Percentiles rank a stretch among this genome's conserved stretches.
These are phyloP conservation scores for Monilinia fructigena DNA, from an alignment of 2,329 filamentous ascomycete species.

Conservation along the genomic window DNA sequence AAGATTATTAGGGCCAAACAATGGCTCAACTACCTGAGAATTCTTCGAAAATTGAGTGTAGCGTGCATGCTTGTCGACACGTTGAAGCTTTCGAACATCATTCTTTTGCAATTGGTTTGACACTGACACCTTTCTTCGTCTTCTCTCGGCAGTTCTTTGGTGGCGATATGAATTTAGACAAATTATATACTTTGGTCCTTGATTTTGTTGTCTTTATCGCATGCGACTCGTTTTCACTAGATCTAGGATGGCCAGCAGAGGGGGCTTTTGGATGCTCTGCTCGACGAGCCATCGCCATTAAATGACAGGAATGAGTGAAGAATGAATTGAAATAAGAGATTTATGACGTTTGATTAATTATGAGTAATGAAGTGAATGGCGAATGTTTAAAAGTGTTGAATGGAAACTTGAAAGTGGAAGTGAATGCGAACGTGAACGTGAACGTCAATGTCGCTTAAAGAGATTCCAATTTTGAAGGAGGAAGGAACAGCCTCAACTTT, in stretches of 20 bases:
- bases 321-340: neutral
- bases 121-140: neutral
- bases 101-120: slow-evolving; percentile 17
- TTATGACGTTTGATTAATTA: neutral
- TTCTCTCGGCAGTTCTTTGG: neutral
- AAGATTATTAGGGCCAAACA: slow-evolving; percentile 1
- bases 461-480: neutral
- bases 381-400: rapidly evolving
- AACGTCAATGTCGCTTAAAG: neutral
- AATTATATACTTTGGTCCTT: neutral
- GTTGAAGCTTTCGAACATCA: slow-evolving; percentile 1
- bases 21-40: neutral
- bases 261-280: neutral
- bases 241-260: neutral
- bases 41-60: neutral
- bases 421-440: neutral
- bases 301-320: too few relatives aligned
- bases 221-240: neutral
- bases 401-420: neutral
- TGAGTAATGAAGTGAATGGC: neutral
- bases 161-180: neutral
- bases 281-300: neutral
- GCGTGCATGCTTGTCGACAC: neutral
- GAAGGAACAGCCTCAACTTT: neutral
- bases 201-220: neutral